Evolutionary conservation across 1,284 basidiomycete species (phyloP).

Genomic region (Tremellales sp.): DNA sequence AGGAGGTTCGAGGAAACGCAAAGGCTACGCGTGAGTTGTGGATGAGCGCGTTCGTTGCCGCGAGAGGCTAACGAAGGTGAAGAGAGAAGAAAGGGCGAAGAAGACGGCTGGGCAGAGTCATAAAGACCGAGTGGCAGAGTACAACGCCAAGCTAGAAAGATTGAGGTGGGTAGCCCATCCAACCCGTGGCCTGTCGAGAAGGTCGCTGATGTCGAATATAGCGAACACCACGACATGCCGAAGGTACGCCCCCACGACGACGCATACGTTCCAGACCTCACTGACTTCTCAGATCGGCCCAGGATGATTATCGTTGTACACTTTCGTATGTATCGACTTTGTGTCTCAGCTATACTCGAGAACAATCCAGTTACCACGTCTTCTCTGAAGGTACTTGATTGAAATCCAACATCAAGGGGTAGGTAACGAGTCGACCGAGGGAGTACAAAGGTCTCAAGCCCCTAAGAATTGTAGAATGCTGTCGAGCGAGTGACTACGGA

Average conservation of each 20-base stretch:
- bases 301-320: neutral
- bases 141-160: slow-evolving; percentile 81
- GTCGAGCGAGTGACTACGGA: no score
- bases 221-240: slow-evolving; percentile 28
- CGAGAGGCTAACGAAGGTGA: neutral
- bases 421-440: no score
- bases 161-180: slow-evolving; percentile 52
- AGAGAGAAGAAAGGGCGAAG: slow-evolving; percentile 76
- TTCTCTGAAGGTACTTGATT: no score
- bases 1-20: slow-evolving; percentile 81
- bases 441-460: no score
- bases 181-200: no score
- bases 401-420: no score
- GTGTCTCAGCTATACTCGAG: no score
- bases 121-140: slow-evolving; percentile 90
- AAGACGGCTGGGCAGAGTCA: slow-evolving; percentile 83
- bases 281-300: neutral
- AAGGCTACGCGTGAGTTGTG: slow-evolving; percentile 66
- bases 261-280: neutral
- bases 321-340: no score
- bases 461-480: no score
- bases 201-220: no score
- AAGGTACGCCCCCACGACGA: neutral
- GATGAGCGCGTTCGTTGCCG: neutral
- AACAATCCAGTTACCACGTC: no score